These are phyloP conservation scores for Amoebophrya sp. DNA, from an alignment of 169 alveolate genomes.

Conservation along the genomic window DNA sequence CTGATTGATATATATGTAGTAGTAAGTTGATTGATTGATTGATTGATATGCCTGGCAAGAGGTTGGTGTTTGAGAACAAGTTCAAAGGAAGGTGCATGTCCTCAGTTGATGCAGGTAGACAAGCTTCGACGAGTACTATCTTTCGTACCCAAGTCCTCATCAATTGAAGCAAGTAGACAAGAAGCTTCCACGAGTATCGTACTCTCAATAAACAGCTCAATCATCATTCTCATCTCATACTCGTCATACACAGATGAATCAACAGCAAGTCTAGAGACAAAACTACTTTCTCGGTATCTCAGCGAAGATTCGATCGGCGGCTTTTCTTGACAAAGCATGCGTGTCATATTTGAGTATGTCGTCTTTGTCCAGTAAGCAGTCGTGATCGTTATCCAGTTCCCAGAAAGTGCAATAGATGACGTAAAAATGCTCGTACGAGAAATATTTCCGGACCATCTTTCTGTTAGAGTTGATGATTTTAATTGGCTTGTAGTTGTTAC, in stretches of 20 bases:
- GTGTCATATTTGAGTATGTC: slow-evolving; percentile 47
- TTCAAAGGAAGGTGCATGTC: too few relatives aligned
- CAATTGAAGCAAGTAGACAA: neutral
- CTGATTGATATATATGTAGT: too few relatives aligned
- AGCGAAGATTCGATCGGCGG: neutral
- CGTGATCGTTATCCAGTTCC: slow-evolving; percentile 49
- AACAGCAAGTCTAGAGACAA: neutral
- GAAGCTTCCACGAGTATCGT: neutral
- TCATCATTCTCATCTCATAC: neutral
- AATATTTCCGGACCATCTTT: slow-evolving; percentile 44
- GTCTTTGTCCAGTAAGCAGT: slow-evolving; percentile 47
- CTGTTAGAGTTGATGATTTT: slow-evolving; percentile 39
- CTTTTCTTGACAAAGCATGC: neutral
- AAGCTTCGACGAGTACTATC: neutral
- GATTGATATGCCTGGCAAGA: too few relatives aligned
- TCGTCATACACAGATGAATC: neutral
- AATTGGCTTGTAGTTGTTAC: too few relatives aligned
- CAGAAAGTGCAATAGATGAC: slow-evolving; percentile 50
- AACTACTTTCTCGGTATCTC: neutral
- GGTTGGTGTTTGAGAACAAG: too few relatives aligned
- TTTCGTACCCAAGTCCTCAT: neutral
- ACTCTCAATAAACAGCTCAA: neutral
- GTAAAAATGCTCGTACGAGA: slow-evolving; percentile 47
- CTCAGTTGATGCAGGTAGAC: neutral
- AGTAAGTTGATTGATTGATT: too few relatives aligned